These are phyloP conservation scores for Podaxis pistillaris DNA, from an alignment of 768 basidiomycete genomes.

Conservation along the genomic window DNA sequence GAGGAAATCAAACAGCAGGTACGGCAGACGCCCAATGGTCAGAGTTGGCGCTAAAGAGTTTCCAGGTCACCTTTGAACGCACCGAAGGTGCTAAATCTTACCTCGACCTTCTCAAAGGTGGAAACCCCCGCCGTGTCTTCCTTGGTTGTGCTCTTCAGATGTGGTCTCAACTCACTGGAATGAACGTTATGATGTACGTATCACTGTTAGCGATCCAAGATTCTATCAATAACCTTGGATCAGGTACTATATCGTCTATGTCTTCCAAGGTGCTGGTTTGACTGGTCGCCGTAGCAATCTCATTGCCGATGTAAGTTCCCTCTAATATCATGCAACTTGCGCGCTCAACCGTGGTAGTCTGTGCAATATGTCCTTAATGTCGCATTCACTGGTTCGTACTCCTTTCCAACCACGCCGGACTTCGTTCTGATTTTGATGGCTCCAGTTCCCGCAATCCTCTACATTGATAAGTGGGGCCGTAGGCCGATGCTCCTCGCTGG, in stretches of 20 bases:
- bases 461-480: slow-evolving; percentile 79
- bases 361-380: slow-evolving; percentile 63
- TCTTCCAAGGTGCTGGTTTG: slow-evolving; percentile 77
- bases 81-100: slow-evolving; percentile 72
- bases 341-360: slow-evolving; percentile 31
- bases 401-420: slow-evolving; percentile 45
- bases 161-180: slow-evolving; percentile 76
- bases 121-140: slow-evolving; percentile 67
- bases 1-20: slow-evolving; percentile 62
- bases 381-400: slow-evolving; percentile 32
- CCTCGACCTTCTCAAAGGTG: slow-evolving; percentile 61
- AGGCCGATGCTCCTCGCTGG: slow-evolving; percentile 71
- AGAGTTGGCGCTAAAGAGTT: slow-evolving; percentile 10
- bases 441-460: slow-evolving; percentile 51
- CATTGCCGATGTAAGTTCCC: slow-evolving; percentile 51
- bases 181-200: slow-evolving; percentile 79
- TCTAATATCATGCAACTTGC: background rate
- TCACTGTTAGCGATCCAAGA: background rate
- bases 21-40: background rate
- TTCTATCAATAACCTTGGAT: background rate
- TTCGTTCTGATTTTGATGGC: slow-evolving; percentile 21
- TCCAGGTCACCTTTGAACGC: slow-evolving; percentile 51
- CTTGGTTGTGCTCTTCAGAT: slow-evolving; percentile 73
- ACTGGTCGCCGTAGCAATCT: slow-evolving; percentile 72
- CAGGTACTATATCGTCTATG: slow-evolving; percentile 66